These are phyloP conservation scores for Trypanosoma caninum DNA, from an alignment of 208 protist species.

Conservation along the genomic window DNA sequence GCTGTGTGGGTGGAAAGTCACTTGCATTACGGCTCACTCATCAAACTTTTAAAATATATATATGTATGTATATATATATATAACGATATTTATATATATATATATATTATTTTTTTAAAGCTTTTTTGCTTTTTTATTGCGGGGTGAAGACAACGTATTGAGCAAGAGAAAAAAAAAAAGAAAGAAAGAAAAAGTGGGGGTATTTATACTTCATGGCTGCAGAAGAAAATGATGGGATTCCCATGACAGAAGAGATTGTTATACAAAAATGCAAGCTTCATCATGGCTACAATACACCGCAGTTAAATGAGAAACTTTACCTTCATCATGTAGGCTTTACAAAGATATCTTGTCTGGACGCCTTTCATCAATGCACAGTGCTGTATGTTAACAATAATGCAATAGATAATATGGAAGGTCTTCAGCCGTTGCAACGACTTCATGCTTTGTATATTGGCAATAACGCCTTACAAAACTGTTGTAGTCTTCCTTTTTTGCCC, in stretches of 20 bases:
- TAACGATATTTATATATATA: too few species aligned
- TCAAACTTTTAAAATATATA: too few species aligned
- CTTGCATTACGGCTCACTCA: too few species aligned
- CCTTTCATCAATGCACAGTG: slow-evolving; percentile 75
- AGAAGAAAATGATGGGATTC: background rate
- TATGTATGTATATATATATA: slow-evolving; percentile 5
- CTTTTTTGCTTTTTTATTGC: background rate
- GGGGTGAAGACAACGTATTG: background rate
- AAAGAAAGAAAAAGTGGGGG: background rate
- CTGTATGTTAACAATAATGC: slow-evolving; percentile 93
- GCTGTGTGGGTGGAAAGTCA: too few species aligned
- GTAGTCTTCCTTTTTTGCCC: slow-evolving; percentile 58
- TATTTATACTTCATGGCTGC: background rate
- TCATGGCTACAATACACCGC: slow-evolving; percentile 77
- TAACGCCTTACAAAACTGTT: slow-evolving; percentile 74
- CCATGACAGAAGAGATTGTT: slow-evolving; percentile 62
- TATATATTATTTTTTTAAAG: too few species aligned
- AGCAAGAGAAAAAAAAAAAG: background rate
- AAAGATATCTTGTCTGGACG: slow-evolving; percentile 57
- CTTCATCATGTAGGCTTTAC: slow-evolving; percentile 88
- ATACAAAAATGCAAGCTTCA: slow-evolving; percentile 59
- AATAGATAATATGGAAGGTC: slow-evolving; percentile 68
- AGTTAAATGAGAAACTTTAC: slow-evolving; percentile 94
- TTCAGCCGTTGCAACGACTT: slow-evolving; percentile 58
- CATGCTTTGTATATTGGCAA: slow-evolving; percentile 81